Percentiles rank a stretch among this genome's conserved stretches.
phyloP scores from a whole-genome alignment of 1,139 yeast species.

The Neolecta irregularis region DNA sequence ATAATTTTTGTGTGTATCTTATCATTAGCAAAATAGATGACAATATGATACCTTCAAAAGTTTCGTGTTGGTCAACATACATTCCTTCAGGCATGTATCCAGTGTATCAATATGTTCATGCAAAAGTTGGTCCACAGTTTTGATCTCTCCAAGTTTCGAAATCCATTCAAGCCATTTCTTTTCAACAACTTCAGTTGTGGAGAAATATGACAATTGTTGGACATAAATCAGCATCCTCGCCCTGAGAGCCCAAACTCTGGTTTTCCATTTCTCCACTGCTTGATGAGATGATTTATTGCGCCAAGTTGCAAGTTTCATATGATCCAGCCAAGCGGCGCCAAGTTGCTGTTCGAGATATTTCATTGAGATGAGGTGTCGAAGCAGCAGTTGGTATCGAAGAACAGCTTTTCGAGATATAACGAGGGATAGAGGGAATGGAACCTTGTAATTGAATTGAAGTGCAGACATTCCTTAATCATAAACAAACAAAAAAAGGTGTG shows the following conservation, averaged over 20 bases:
- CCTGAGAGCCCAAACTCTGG: conserved; percentile 42
- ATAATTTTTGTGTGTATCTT: conserved; percentile 20
- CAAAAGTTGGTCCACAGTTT: conserved; percentile 39
- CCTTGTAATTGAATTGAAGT: conserved; percentile 46
- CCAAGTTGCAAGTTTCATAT: conserved; percentile 57
- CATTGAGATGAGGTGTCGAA: conserved; percentile 52
- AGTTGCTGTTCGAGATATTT: conserved; percentile 47
- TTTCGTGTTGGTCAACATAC: conserved; percentile 48
- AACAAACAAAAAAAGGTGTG: conserved; percentile 9
- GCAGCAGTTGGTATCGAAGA: conserved; percentile 65
- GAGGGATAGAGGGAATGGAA: conserved; percentile 79
- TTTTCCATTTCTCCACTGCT: conserved; percentile 40
- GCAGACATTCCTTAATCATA: conserved; percentile 34
- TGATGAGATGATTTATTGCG: conserved; percentile 31
- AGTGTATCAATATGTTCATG: conserved; percentile 41
- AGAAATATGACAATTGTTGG: conserved; percentile 40
- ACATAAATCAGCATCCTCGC: conserved; percentile 48
- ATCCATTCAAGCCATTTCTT: conserved; percentile 36
- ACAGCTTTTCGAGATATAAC: conserved; percentile 55
- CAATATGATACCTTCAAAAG: conserved; percentile 37
- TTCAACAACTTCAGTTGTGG: conserved; percentile 48
- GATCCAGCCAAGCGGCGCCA: conserved; percentile 59
- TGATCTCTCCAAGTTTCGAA: conserved; percentile 20
- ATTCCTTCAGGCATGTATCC: conserved; percentile 50
- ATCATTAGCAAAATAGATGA: conserved; percentile 31